phyloP scores from a whole-genome alignment of 2,329 filamentous ascomycete genomes.

The Colletotrichum cordylinicola region DNA sequence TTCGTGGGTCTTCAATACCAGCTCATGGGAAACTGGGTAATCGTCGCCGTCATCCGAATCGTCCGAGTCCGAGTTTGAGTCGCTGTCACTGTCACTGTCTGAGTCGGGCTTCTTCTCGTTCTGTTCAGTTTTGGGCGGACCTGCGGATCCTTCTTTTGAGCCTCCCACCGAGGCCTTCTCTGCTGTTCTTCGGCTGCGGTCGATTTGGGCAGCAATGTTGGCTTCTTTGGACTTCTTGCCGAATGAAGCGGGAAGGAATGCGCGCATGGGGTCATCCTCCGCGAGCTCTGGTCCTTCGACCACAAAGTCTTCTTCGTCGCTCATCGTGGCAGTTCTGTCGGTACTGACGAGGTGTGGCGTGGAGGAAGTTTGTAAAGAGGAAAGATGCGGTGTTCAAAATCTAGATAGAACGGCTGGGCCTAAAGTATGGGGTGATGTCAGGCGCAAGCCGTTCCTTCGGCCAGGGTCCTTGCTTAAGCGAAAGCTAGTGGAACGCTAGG shows the following conservation, averaged over 20 bases:
- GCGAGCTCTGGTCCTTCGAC: constrained; percentile 61
- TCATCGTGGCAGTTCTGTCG: constrained; percentile 45
- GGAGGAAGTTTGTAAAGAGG: not conserved
- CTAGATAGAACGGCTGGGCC: not conserved
- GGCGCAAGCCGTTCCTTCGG: constrained; percentile 1
- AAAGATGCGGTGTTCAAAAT: not conserved
- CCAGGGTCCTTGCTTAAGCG: constrained; percentile 14
- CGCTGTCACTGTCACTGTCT: constrained; percentile 48
- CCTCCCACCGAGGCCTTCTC: constrained; percentile 35
- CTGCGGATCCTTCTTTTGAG: constrained; percentile 31
- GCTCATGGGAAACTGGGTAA: constrained; percentile 90
- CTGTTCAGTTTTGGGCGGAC: constrained; percentile 27
- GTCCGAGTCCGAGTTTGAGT: constrained; percentile 61
- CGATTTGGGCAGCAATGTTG: constrained; percentile 81
- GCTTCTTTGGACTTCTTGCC: constrained; percentile 80
- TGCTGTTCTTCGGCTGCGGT: constrained; percentile 72
- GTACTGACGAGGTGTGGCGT: not conserved
- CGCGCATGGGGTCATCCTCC: constrained; percentile 73
- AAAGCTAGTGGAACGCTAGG: not conserved
- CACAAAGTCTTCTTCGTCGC: constrained; percentile 63
- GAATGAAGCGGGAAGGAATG: constrained; percentile 83
- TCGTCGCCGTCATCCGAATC: constrained; percentile 80
- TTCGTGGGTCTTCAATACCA: constrained; percentile 91
- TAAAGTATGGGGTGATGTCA: constrained; percentile 18
- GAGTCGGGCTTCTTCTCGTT: constrained; percentile 25